Evolutionary conservation across 495 filamentous ascomycete genomes (phyloP), one percentile per base, ranked within the genome.

Genomic region (Stereocaulon alpinum): DNA sequence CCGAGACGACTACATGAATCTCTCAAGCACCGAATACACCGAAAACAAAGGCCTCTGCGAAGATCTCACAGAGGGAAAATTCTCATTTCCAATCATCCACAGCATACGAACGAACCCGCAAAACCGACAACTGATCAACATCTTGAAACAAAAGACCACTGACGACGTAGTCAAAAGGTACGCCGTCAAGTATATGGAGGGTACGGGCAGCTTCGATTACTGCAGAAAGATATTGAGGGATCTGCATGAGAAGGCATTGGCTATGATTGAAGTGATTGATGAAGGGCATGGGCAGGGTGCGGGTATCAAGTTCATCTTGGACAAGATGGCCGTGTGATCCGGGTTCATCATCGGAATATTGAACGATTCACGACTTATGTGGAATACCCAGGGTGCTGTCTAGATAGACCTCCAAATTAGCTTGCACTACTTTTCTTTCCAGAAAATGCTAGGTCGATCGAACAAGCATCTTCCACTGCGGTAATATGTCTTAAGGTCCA

Each of bases 11-110:
- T 96, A 96, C 74, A 80, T 89, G 61, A 98, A 98, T 69, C 82
- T 98, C 20, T 86, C 74, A 40, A 73, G 66, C 59, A 73, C 76
- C 17, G 77, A 82, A 61, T 96, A 96, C 74, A 84, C 86, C 50
- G 74, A 84, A 50, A 92, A 93, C 65, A 98, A 97, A 76, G 94
- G 93, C 58, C 82, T 95, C 62, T 95, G 89, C 71, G 93, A 98
- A 76, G 93, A 98, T 70, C 73, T 98, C 62, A 96, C 92, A 0
- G 93, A 98, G 74, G 93, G 93, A 44, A 98, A 98, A 79, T 98
- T 97, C 76, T 91, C 86, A 29, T 97, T 95, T 68, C 92, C 92
- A 6, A 87, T 98, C 65, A 96, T 98, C 61, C 92, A 98, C 72
- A 86, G 86, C 69, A 94, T 98, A 63, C 87, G 91, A 63, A 75